Percentiles rank a stretch among this genome's conserved stretches.
Conservation (phyloP, 768 basidiomycete species). For the Cystobasidium ongulense region DNA sequence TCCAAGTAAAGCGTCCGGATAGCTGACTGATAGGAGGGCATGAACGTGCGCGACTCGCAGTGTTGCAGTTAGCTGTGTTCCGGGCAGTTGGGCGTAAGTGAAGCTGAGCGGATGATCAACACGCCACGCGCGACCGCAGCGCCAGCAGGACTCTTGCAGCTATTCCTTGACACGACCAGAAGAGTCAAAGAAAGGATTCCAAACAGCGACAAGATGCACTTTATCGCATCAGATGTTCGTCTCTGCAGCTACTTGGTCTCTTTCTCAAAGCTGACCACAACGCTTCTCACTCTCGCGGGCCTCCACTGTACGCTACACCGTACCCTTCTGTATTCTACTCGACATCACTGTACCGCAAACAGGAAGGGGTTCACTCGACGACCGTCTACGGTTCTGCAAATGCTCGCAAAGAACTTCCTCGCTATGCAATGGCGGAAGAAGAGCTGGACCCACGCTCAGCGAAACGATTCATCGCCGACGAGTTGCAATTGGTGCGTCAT, state of each 20-base stretch:
- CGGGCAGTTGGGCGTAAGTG: no score
- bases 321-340: no score
- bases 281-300: neutral
- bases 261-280: no score
- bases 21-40: no score
- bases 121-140: neutral
- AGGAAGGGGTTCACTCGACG: slow-evolving; percentile 9
- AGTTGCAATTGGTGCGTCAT: slow-evolving; percentile 23
- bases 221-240: neutral
- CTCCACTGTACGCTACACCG: no score
- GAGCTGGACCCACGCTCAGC: slow-evolving; percentile 24
- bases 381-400: slow-evolving; percentile 18
- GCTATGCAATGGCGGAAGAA: slow-evolving; percentile 26
- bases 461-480: slow-evolving; percentile 25
- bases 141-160: neutral
- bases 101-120: no score
- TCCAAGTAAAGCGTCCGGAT: no score
- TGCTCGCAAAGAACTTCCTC: slow-evolving; percentile 23
- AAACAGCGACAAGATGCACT: neutral
- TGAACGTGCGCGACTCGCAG: no score
- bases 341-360: neutral
- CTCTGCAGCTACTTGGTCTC: neutral
- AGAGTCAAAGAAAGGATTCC: no score
- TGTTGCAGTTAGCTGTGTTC: no score
- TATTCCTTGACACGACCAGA: neutral